Evolutionary conservation across 768 basidiomycete species (phyloP), one percentile per base, ranked within the genome.

Genomic region (Rhizopogon rudus): DNA sequence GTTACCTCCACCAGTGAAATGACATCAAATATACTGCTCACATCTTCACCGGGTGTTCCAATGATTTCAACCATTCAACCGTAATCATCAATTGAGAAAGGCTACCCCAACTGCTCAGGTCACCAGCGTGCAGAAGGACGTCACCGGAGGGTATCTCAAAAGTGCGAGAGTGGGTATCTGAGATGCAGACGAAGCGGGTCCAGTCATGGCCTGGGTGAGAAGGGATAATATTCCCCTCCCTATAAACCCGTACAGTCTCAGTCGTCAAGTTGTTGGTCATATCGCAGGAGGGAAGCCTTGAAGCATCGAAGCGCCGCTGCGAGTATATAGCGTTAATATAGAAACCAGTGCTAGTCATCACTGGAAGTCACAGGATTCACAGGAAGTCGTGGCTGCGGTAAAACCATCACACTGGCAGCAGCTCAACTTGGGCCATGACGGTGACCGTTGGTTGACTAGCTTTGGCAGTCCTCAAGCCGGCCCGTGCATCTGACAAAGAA

Each of bases 21-120:
- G 14, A n/a, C 5, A 6, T 17, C 1, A n/a, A 16, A 6, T 22
- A 35, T 33, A 6, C 20, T 6, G 65, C 76, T 56, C 60, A 84
- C 84, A 88, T 81, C 67, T 88, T 87, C 22, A 75, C 59, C 6
- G 73, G 74, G 60, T 88, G 86, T 1, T 82, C 78, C 46, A 87
- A 68, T 9, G 67, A 63, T 55, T 65, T 76, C 41, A 88, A 64
- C 87, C 86, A 88, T 7, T 80, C 73, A 62, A 83, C 70, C 13
- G 83, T 86, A 43, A 61, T 66, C 46, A 70, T 54, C 43, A 87
- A 73, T 25, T 83, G 77, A 1, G 65, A 53, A 28, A 74, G 54
- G 2, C 60, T 71, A 1, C 87, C 86, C 44, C 64, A 68, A 25
- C 76, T 73, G 20, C 83, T 85, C 46, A 88, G 66, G 58, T 88